Percentiles rank a stretch among this genome's conserved stretches.
Evolutionary conservation across 2,329 filamentous ascomycete species (phyloP).

Genomic region (Nannizzia gypsea): DNA sequence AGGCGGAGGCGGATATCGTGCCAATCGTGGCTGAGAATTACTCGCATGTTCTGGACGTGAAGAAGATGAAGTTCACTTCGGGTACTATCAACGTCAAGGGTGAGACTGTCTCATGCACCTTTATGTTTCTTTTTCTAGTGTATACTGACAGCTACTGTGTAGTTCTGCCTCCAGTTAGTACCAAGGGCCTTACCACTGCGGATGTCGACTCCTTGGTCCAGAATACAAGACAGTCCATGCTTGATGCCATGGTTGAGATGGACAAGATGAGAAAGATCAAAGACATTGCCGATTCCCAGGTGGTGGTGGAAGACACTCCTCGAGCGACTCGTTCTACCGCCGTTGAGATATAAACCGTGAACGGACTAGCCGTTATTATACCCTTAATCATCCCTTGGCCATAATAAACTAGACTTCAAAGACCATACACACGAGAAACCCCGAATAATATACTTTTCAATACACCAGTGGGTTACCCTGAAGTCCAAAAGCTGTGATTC

Average conservation of each 20-base stretch:
- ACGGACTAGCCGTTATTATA: neutral
- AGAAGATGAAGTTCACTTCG: constrained; percentile 52
- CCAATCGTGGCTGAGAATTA: constrained; percentile 75
- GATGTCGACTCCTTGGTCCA: constrained; percentile 66
- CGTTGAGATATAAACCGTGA: neutral
- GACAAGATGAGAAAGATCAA: constrained; percentile 15
- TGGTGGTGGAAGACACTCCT: neutral
- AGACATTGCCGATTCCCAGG: neutral
- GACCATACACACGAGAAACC: neutral
- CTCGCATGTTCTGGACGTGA: constrained; percentile 56
- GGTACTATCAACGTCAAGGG: constrained; percentile 66
- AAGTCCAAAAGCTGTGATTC: neutral
- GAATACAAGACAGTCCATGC: constrained; percentile 62
- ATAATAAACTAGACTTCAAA: neutral
- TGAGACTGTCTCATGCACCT: constrained; percentile 26
- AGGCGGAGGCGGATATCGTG: constrained; percentile 86
- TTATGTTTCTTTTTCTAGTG: neutral
- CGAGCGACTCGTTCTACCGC: neutral
- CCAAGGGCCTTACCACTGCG: constrained; percentile 56
- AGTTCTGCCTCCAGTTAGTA: constrained; percentile 74
- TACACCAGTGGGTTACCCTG: neutral
- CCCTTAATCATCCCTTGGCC: neutral
- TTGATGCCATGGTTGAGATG: constrained; percentile 44
- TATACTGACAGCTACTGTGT: constrained; percentile 6
- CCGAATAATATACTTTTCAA: neutral